phyloP scores from a whole-genome alignment of 306 rosid species.

The Quercus gilva region DNA sequence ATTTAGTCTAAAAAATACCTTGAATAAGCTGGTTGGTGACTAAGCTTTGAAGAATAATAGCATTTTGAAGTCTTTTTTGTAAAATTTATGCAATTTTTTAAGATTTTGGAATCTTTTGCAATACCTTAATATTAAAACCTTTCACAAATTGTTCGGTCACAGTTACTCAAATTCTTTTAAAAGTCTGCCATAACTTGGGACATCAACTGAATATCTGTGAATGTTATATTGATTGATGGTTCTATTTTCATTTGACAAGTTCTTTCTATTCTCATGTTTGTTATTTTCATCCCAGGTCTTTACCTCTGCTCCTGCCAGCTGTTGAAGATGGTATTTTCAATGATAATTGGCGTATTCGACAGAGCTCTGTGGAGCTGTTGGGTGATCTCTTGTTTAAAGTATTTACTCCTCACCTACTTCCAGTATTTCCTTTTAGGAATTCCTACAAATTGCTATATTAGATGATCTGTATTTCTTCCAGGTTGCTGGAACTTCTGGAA shows the following conservation, averaged over 20 bases:
- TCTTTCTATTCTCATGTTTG: neutral
- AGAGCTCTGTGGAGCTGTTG: slow-evolving; percentile 93
- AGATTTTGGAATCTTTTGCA: neutral
- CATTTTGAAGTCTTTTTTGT: neutral
- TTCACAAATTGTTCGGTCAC: neutral
- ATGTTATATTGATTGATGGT: neutral
- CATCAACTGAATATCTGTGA: neutral
- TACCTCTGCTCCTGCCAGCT: slow-evolving; percentile 92
- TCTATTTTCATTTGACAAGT: neutral
- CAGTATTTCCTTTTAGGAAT: slow-evolving; percentile 4
- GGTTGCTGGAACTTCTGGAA: slow-evolving; percentile 99
- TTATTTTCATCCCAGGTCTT: slow-evolving; percentile 50
- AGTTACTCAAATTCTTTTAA: neutral
- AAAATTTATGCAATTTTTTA: neutral
- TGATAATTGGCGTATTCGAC: slow-evolving; percentile 97
- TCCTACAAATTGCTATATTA: slow-evolving; percentile 3
- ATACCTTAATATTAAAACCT: neutral
- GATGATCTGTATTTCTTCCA: slow-evolving; percentile 29
- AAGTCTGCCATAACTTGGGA: neutral
- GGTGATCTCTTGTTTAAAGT: slow-evolving; percentile 97
- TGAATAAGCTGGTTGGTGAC: neutral
- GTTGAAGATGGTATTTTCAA: slow-evolving; percentile 98
- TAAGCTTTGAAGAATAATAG: neutral
- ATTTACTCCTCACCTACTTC: slow-evolving; percentile 21
- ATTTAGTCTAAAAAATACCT: neutral